Conservation (phyloP, 108 stramenopile genomes). For the Skeletonema grethae region DNA sequence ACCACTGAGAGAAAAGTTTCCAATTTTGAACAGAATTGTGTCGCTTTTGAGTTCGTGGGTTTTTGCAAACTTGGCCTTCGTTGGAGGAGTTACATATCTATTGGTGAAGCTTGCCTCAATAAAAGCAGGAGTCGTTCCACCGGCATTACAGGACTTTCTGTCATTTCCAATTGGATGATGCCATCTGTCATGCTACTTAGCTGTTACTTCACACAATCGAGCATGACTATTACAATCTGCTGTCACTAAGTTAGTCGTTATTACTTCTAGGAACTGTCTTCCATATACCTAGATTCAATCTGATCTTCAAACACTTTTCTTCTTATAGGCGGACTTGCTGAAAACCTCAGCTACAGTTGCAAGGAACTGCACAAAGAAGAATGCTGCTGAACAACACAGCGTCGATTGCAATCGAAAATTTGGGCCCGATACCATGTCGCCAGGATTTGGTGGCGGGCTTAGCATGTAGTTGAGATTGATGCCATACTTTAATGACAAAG, state of each 20-base stretch:
- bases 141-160: background rate
- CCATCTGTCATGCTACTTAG: background rate
- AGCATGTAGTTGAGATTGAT: slow-evolving; percentile 57
- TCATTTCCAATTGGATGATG: background rate
- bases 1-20: slow-evolving; percentile 41
- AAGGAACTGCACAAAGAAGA: slow-evolving; percentile 43
- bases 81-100: slow-evolving; percentile 22
- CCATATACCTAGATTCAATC: background rate
- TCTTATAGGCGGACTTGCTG: background rate
- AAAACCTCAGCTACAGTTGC: slow-evolving; percentile 22
- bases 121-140: slow-evolving; percentile 20
- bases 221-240: background rate
- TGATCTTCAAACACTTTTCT: slow-evolving; percentile 3
- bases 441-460: slow-evolving; percentile 47
- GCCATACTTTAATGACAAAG: slow-evolving; percentile 32
- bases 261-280: background rate
- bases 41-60: slow-evolving; percentile 30
- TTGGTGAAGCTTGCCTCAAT: slow-evolving; percentile 25
- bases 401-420: slow-evolving; percentile 46
- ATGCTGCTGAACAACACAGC: slow-evolving; percentile 30
- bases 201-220: background rate
- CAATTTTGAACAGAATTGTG: slow-evolving; percentile 37
- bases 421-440: slow-evolving; percentile 38
- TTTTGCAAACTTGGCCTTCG: slow-evolving; percentile 28
- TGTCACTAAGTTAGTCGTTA: background rate